Evolutionary conservation across 768 basidiomycete species (phyloP), one percentile per base, ranked within the genome.

Genomic region (Coprinopsis marcescibilis): DNA sequence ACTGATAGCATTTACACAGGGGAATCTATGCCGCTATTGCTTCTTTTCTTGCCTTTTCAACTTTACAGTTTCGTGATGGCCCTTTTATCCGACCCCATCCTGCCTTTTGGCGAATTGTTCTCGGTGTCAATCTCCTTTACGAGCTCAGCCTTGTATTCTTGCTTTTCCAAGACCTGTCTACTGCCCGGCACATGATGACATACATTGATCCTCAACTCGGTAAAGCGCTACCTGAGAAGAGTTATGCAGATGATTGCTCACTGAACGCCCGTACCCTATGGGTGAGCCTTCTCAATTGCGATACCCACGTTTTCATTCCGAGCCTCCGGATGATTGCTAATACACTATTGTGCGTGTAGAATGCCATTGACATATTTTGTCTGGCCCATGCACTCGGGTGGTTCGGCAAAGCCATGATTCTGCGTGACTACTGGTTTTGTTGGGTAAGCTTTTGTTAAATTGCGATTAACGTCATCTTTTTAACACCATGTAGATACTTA

Each of bases 361-460:
- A 84, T 57, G 85, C 89, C 3, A 62, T 93, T 24, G 89, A 93
- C 59, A 83, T 91, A 45, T 93, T 93, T 60, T 91, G 89, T 57
- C 54, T 92, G 14, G 89, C 89, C 23, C 89, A 93, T 61, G 68
- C 88, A 30, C 60, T 92, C 39, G 89, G 89, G 4, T 93, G 89
- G 89, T 92, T 89, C 60, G 89, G 89, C 34, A 93, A 93, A 63
- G 89, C 90, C 3, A 76, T 92, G 74, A 84, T 93, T 55, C 64
- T 93, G 58, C 79, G 90, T 19, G 90, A 93, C 58, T 92, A 93
- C 58, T 92, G 89, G 89, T 92, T 91, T 59, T 92, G 90, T 58
- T 92, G 90, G 89, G 89, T 89, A 57, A 49, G 70, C 64, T 33
- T 37, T 42, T 48, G 32, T 34, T 43, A 39, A 51, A 37, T 30